These are phyloP conservation scores for Aureobasidium zeae DNA, from an alignment of 2,329 filamentous ascomycete species.

Conservation along the genomic window DNA sequence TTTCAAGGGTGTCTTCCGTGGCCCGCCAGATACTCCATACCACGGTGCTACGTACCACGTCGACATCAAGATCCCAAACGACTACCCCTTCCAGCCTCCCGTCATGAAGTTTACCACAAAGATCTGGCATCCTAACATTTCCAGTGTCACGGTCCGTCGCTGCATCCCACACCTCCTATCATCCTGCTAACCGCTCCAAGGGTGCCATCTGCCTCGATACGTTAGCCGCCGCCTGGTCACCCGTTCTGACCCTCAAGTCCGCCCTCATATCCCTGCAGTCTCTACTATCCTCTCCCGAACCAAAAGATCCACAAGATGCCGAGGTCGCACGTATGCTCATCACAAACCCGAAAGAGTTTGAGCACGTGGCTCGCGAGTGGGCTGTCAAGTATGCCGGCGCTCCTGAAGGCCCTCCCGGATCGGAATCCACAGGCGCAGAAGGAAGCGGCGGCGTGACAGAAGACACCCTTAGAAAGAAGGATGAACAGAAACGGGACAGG, in stretches of 20 bases:
- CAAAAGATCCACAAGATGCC: slow-evolving; percentile 92
- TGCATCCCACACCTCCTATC: not conserved
- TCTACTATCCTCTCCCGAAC: slow-evolving; percentile 85
- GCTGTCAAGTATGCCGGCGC: slow-evolving; percentile 75
- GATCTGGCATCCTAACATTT: slow-evolving; percentile 96
- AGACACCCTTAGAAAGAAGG: slow-evolving; percentile 46
- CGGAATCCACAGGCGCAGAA: slow-evolving; percentile 23
- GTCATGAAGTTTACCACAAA: slow-evolving; percentile 85
- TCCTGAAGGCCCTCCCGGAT: slow-evolving; percentile 49
- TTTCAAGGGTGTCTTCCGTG: slow-evolving; percentile 72
- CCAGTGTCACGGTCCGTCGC: slow-evolving; percentile 69
- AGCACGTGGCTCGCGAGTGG: slow-evolving; percentile 80
- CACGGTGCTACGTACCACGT: slow-evolving; percentile 74
- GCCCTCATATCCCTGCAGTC: slow-evolving; percentile 88
- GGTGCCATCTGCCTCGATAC: slow-evolving; percentile 96
- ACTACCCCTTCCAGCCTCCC: slow-evolving; percentile 90
- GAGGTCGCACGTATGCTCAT: slow-evolving; percentile 89
- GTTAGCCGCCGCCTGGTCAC: slow-evolving; percentile 81
- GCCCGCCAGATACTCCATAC: slow-evolving; percentile 84
- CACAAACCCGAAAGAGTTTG: slow-evolving; percentile 67
- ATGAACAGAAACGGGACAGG: slow-evolving; percentile 44
- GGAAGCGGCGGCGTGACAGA: slow-evolving; percentile 41
- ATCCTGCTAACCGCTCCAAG: slow-evolving; percentile 40
- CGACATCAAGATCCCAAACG: slow-evolving; percentile 76
- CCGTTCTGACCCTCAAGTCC: slow-evolving; percentile 92